phyloP scores from a whole-genome alignment of 2,329 filamentous ascomycete species.

The Fusarium sulawesiense region DNA sequence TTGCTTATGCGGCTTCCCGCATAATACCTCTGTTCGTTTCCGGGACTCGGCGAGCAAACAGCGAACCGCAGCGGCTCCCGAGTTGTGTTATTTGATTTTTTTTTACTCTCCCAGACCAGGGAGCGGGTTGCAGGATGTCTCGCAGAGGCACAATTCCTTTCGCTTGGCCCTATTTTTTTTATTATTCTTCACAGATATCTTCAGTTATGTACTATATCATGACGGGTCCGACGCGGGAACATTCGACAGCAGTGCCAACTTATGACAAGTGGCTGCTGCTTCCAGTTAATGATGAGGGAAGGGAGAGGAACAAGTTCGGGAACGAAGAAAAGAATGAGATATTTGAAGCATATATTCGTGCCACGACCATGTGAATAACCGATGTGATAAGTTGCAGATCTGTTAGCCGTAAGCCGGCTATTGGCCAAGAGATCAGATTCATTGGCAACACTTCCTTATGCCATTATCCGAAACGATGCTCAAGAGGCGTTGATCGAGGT shows the following conservation, averaged over 20 bases:
- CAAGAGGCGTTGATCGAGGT: neutral
- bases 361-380: neutral
- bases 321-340: slow-evolving; percentile 28
- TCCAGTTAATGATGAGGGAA: slow-evolving; percentile 33
- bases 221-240: slow-evolving; percentile 17
- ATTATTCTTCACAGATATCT: slow-evolving; percentile 11
- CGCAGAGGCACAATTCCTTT: slow-evolving; percentile 21
- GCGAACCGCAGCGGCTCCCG: slow-evolving; percentile 24
- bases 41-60: slow-evolving; percentile 29
- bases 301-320: slow-evolving; percentile 6
- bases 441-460: neutral
- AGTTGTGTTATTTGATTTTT: slow-evolving; percentile 32
- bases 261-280: slow-evolving; percentile 8
- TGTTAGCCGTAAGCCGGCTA: neutral
- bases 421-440: neutral
- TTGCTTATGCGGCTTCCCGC: slow-evolving; percentile 31
- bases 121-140: slow-evolving; percentile 28
- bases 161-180: slow-evolving; percentile 11
- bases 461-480: neutral
- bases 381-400: neutral
- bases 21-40: slow-evolving; percentile 31
- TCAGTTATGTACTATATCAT: slow-evolving; percentile 37
- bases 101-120: slow-evolving; percentile 18
- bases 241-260: slow-evolving; percentile 7
- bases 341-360: slow-evolving; percentile 3